These are phyloP conservation scores for Aspergillus mulundensis DNA, from an alignment of 495 filamentous ascomycete genomes.

Conservation along the genomic window DNA sequence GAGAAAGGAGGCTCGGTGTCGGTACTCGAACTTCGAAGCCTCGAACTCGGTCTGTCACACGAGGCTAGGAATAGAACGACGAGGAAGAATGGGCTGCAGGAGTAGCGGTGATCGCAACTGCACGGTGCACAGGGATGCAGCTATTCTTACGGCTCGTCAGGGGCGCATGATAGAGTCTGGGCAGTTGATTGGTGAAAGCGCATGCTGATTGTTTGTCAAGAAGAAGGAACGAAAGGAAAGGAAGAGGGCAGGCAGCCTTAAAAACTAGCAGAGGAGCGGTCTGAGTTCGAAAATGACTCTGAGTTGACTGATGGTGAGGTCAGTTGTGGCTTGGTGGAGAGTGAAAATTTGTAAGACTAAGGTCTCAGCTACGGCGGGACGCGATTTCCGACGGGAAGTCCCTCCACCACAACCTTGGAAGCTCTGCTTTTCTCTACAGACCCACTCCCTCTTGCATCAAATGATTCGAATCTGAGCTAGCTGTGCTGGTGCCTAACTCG, in stretches of 20 bases:
- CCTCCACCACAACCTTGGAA: background rate
- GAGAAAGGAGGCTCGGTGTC: background rate
- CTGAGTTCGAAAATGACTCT: background rate
- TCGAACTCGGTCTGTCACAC: conserved; percentile 14
- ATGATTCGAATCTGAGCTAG: background rate
- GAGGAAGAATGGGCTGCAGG: conserved; percentile 18
- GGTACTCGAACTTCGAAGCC: too few relatives aligned
- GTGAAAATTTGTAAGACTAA: conserved; percentile 11
- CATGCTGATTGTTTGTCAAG: conserved; percentile 12
- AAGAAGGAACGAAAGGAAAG: conserved; percentile 2
- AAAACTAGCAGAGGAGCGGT: conserved; percentile 13
- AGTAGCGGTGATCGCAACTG: conserved; percentile 9
- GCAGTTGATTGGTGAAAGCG: conserved; percentile 20
- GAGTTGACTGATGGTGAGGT: background rate
- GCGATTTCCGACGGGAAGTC: background rate
- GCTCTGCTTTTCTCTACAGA: background rate
- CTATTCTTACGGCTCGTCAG: conserved; percentile 13
- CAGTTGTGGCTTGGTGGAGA: background rate
- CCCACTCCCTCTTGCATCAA: background rate
- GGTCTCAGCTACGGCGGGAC: background rate
- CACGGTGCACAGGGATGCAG: conserved; percentile 24
- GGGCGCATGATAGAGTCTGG: conserved; percentile 21
- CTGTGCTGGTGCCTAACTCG: conserved; percentile 9
- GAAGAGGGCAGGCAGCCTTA: conserved; percentile 6
- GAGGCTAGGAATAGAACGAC: conserved; percentile 9